Conservation (phyloP, 1,139 yeast species). For the Hansenula sp. region DNA sequence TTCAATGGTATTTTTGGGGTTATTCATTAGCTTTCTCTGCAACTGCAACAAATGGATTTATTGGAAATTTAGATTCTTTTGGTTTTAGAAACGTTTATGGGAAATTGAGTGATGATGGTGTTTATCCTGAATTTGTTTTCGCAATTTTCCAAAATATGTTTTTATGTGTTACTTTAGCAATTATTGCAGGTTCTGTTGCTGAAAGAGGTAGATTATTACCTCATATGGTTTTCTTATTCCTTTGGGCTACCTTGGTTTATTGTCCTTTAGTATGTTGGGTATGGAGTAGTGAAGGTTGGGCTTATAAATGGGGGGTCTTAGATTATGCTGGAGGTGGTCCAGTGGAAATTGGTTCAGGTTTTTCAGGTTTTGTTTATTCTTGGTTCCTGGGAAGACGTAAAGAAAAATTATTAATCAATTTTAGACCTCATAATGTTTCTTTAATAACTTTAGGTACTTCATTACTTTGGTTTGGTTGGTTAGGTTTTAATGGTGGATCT, state of each 20-base stretch:
- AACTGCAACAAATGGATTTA: constrained; percentile 74
- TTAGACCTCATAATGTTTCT: constrained; percentile 92
- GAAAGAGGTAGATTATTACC: constrained; percentile 92
- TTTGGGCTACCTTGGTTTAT: constrained; percentile 90
- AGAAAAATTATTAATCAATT: constrained; percentile 80
- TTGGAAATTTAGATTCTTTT: constrained; percentile 79
- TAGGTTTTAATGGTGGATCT: constrained; percentile 84
- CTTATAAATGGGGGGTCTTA: constrained; percentile 81
- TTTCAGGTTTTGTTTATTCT: constrained; percentile 83
- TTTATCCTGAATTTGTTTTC: constrained; percentile 79
- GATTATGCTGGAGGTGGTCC: constrained; percentile 99
- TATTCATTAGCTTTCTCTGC: constrained; percentile 82
- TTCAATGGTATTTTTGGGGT: constrained; percentile 99
- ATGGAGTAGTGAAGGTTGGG: constrained; percentile 95
- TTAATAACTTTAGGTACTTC: constrained; percentile 70
- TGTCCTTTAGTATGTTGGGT: constrained; percentile 94
- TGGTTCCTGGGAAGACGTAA: constrained; percentile 80
- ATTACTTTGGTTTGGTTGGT: constrained; percentile 77
- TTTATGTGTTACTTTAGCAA: constrained; percentile 83
- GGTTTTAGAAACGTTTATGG: constrained; percentile 75
- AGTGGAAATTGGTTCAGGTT: constrained; percentile 88
- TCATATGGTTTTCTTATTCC: constrained; percentile 71
- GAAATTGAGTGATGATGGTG: constrained; percentile 32
- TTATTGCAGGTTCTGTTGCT: constrained; percentile 91
- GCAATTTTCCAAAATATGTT: constrained; percentile 91